Conservation (phyloP, 345 rosid genomes). For the Camelina laxa region DNA sequence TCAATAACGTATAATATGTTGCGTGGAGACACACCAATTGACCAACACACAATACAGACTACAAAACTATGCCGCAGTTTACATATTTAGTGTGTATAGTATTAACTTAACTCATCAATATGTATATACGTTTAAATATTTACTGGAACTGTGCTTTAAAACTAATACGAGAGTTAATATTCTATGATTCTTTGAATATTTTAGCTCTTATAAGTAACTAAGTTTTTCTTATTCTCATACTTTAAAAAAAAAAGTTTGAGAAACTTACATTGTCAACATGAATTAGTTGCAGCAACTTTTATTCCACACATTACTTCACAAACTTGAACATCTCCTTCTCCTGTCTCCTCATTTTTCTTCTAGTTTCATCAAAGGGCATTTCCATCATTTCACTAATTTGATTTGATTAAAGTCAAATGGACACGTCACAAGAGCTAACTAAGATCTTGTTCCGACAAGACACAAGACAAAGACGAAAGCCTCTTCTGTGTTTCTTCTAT, state of each 20-base stretch:
- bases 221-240: not conserved
- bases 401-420: conserved; percentile 37
- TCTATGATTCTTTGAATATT: conserved; percentile 9
- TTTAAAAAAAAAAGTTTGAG: not conserved
- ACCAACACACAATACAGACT: not conserved
- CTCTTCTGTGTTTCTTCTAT: conserved; percentile 36
- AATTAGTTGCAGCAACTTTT: conserved; percentile 49
- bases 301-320: conserved; percentile 44
- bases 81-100: not conserved
- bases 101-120: too few relatives aligned
- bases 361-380: conserved; percentile 30
- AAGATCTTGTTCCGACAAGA: conserved; percentile 44
- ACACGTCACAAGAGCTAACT: conserved; percentile 42
- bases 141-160: not conserved
- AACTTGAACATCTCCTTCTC: conserved; percentile 39
- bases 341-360: not conserved
- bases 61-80: not conserved
- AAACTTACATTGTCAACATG: conserved; percentile 43
- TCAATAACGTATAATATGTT: not conserved
- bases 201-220: conserved; percentile 30
- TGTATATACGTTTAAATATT: not conserved
- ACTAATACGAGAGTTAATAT: not conserved
- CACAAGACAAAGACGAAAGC: conserved; percentile 32
- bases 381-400: not conserved
- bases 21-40: not conserved